These are phyloP conservation scores for Speleostelium caveatum DNA, from an alignment of 78 protist species.

Conservation along the genomic window DNA sequence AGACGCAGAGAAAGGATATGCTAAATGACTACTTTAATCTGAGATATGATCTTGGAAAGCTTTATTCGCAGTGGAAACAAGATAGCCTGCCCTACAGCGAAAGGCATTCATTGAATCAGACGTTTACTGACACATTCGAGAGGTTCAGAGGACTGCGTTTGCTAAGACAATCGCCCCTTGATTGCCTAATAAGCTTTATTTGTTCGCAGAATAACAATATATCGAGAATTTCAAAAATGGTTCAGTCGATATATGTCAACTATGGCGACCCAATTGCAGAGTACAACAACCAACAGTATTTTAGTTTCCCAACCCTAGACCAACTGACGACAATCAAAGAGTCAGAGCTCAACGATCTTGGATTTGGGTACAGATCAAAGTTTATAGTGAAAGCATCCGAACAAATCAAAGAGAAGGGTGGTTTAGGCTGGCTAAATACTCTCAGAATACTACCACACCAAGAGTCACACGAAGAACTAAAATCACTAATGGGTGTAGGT, in stretches of 20 bases:
- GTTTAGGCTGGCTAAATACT: constrained; percentile 57
- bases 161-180: constrained; percentile 88
- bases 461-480: constrained; percentile 34
- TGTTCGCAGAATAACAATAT: constrained; percentile 95
- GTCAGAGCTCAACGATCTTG: constrained; percentile 83
- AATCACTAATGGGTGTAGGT: constrained; percentile 76
- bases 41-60: not conserved
- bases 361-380: constrained; percentile 93
- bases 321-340: constrained; percentile 35
- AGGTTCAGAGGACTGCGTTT: constrained; percentile 59
- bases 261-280: constrained; percentile 34
- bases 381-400: constrained; percentile 61
- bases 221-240: constrained; percentile 85
- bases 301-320: constrained; percentile 71
- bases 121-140: not conserved
- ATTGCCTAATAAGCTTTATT: constrained; percentile 93
- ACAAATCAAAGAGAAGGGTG: constrained; percentile 73
- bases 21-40: constrained; percentile 49
- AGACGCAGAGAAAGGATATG: not conserved
- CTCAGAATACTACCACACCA: constrained; percentile 1
- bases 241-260: not conserved
- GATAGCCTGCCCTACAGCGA: not conserved
- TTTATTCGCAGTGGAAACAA: constrained; percentile 17
- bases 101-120: constrained; percentile 33
- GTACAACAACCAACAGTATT: not conserved